These are phyloP conservation scores for Endotrypanum monterogeii DNA, from an alignment of 208 protist species.

Conservation along the genomic window DNA sequence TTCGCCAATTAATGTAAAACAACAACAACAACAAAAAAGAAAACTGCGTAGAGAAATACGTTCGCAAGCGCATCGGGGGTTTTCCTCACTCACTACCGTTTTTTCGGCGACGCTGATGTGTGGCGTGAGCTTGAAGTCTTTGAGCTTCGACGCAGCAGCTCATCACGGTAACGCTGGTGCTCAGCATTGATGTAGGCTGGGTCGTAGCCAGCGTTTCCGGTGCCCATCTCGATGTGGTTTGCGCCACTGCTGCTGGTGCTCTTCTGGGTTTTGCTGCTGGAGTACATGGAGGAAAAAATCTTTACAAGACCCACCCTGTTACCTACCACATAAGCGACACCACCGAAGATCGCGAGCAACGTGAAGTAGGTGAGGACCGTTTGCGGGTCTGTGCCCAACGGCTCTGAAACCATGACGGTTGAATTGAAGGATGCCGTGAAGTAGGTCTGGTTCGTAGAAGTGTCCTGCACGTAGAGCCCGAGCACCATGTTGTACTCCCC, in stretches of 20 bases:
- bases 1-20: too few relatives aligned
- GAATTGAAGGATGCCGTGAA: constrained; percentile 75
- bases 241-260: constrained; percentile 5
- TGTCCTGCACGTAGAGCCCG: constrained; percentile 73
- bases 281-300: constrained; percentile 24
- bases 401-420: constrained; percentile 70
- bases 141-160: constrained; percentile 54
- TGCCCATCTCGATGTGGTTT: constrained; percentile 35
- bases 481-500: constrained; percentile 85
- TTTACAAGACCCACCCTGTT: constrained; percentile 57
- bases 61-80: not conserved
- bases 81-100: constrained; percentile 17
- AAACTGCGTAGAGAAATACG: not conserved
- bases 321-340: constrained; percentile 50
- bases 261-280: constrained; percentile 10
- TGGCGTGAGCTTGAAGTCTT: constrained; percentile 35
- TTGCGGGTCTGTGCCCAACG: constrained; percentile 73
- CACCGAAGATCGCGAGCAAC: constrained; percentile 58
- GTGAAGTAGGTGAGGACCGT: constrained; percentile 87
- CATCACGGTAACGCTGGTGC: constrained; percentile 75
- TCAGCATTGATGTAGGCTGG: constrained; percentile 83
- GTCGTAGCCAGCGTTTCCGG: constrained; percentile 61
- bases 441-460: constrained; percentile 65
- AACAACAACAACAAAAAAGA: not conserved
- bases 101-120: constrained; percentile 42